phyloP scores from a whole-genome alignment of 148 eudicot species.

The Cornus controversa region DNA sequence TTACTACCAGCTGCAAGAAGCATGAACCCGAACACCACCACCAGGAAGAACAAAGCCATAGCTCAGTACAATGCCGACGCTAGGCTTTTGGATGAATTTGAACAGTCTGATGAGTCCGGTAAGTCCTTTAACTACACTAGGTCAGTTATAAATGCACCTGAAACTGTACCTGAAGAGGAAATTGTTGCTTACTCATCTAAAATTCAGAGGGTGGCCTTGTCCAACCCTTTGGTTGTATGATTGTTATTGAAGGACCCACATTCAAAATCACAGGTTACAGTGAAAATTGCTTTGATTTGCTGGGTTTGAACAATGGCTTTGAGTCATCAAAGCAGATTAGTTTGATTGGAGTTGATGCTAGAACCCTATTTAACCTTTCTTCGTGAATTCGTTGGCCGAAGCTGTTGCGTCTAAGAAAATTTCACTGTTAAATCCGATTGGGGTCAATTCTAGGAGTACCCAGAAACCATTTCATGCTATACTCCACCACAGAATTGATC shows the following conservation, averaged over 20 bases:
- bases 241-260: conserved; percentile 33
- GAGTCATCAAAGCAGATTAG: conserved; percentile 5
- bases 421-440: conserved; percentile 39
- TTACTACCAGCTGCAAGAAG: conserved; percentile 19
- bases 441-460: conserved; percentile 31
- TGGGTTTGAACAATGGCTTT: conserved; percentile 23
- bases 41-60: conserved; percentile 11
- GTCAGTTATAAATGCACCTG: conserved; percentile 23
- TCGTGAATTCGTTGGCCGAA: conserved; percentile 28
- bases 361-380: conserved; percentile 36
- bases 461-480: conserved; percentile 43
- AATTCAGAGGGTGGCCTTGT: conserved; percentile 41
- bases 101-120: conserved; percentile 31
- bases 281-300: conserved; percentile 36
- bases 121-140: conserved; percentile 34
- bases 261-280: conserved; percentile 33
- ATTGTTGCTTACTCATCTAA: conserved; percentile 32
- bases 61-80: conserved; percentile 40
- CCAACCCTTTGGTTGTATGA: conserved; percentile 43
- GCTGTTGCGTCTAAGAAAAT: conserved; percentile 28
- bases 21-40: conserved; percentile 10
- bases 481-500: conserved; percentile 42
- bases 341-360: conserved; percentile 42
- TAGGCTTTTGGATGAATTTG: conserved; percentile 32
- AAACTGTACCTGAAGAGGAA: conserved; percentile 22